A percentile compares a stretch with the other conserved stretches of the same genome.
These are phyloP conservation scores for Symbiodinium natans DNA, from an alignment of 73 alveolate genomes.

Conservation along the genomic window DNA sequence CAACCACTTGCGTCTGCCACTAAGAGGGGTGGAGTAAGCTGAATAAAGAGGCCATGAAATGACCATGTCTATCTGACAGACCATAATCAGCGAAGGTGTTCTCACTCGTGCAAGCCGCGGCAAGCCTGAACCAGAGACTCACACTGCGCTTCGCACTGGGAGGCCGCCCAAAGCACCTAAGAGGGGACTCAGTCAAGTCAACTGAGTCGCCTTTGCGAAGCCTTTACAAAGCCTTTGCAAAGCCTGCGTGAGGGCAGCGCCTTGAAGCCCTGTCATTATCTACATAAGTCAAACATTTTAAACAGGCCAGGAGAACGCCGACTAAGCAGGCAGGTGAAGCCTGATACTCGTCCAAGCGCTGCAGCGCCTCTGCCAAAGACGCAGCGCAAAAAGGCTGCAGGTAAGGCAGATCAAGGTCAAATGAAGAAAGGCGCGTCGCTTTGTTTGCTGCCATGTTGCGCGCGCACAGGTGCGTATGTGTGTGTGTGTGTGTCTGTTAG, in stretches of 20 bases:
- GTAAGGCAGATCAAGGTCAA: background rate
- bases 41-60: too few relatives aligned
- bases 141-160: slow-evolving; percentile 43
- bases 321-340: slow-evolving; percentile 73
- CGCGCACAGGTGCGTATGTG: too few relatives aligned
- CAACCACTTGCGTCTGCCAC: too few relatives aligned
- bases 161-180: slow-evolving; percentile 85
- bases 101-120: too few relatives aligned
- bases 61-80: too few relatives aligned
- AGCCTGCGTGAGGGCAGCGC: background rate
- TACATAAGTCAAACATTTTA: background rate
- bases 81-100: too few relatives aligned
- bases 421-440: too few relatives aligned
- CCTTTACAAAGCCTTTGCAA: background rate
- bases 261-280: background rate
- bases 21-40: too few relatives aligned
- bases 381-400: background rate
- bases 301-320: slow-evolving; percentile 39
- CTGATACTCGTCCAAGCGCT: slow-evolving; percentile 44
- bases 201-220: background rate
- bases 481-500: too few relatives aligned
- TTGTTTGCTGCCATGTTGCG: too few relatives aligned
- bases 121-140: slow-evolving; percentile 38
- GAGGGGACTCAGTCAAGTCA: background rate
- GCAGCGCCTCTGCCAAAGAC: background rate